phyloP scores from a whole-genome alignment of 805 yeast species.

The Cyberlindnera suaveolens region DNA sequence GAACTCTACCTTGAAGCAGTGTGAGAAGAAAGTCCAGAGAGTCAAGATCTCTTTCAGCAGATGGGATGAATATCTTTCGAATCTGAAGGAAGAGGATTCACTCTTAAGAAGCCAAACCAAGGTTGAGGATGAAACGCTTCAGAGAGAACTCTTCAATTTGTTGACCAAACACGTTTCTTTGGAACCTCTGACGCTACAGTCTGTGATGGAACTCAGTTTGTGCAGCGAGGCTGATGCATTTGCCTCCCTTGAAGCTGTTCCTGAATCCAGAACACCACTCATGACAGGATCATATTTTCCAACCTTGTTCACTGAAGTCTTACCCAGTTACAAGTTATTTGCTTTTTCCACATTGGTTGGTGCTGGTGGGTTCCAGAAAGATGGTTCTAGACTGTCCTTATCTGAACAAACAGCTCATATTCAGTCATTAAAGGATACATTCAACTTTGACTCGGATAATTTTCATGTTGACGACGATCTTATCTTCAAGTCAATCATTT shows the following conservation, averaged over 20 bases:
- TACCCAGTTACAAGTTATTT: conserved; percentile 52
- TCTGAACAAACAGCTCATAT: conserved; percentile 43
- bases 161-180: conserved; percentile 36
- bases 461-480: conserved; percentile 51
- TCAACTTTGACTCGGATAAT: conserved; percentile 53
- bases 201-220: conserved; percentile 60
- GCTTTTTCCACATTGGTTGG: conserved; percentile 46
- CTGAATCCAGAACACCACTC: conserved; percentile 49
- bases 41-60: conserved; percentile 68
- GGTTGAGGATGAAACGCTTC: conserved; percentile 26
- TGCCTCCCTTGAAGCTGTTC: conserved; percentile 37
- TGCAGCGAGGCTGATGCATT: conserved; percentile 52
- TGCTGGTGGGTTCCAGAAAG: conserved; percentile 37
- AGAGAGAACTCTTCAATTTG: conserved; percentile 36
- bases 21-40: conserved; percentile 60
- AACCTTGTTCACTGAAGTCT: conserved; percentile 51
- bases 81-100: conserved; percentile 37
- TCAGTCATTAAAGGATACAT: conserved; percentile 53
- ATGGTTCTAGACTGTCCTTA: conserved; percentile 14
- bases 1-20: conserved; percentile 40
- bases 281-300: conserved; percentile 60
- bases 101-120: conserved; percentile 19
- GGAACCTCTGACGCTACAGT: conserved; percentile 41
- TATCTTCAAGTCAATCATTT: conserved; percentile 49
- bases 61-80: conserved; percentile 70